A percentile compares a stretch with the other conserved stretches of the same genome.
These are phyloP conservation scores for Lophiostoma macrostomum DNA, from an alignment of 495 filamentous ascomycete genomes.

Conservation along the genomic window DNA sequence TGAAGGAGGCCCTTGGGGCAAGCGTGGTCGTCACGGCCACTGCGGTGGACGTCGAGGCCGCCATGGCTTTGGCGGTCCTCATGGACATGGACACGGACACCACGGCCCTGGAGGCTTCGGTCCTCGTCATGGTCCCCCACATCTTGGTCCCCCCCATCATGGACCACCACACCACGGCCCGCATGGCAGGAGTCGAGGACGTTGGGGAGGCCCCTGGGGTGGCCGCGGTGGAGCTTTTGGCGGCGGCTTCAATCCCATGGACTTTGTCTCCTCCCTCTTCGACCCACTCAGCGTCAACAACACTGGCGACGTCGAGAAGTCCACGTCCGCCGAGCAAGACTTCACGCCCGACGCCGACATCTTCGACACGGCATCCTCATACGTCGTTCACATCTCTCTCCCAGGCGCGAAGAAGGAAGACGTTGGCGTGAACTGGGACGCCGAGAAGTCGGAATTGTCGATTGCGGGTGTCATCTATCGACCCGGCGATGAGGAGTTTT, in stretches of 20 bases:
- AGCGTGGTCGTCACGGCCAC: conserved; percentile 4
- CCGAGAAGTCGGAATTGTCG: conserved; percentile 59
- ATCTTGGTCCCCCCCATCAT: conserved; percentile 20
- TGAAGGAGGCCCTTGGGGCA: conserved; percentile 7
- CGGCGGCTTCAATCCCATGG: conserved; percentile 29
- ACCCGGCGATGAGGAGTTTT: conserved; percentile 66
- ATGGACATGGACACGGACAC: conserved; percentile 16
- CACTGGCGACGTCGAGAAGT: conserved; percentile 13
- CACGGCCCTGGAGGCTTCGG: conserved; percentile 8
- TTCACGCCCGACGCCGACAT: conserved; percentile 68
- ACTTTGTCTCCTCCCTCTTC: conserved; percentile 32
- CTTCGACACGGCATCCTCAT: conserved; percentile 63
- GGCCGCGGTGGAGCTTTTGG: conserved; percentile 35
- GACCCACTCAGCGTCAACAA: conserved; percentile 17
- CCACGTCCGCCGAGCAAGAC: conserved; percentile 37
- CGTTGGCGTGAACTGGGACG: conserved; percentile 70
- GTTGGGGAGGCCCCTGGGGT: conserved; percentile 45
- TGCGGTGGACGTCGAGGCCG: conserved; percentile 18
- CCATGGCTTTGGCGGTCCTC: not conserved
- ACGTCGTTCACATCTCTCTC: conserved; percentile 67
- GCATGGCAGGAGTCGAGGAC: conserved; percentile 21
- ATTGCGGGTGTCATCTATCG: conserved; percentile 70
- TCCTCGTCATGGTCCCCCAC: conserved; percentile 16
- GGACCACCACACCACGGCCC: conserved; percentile 22
- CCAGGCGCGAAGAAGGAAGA: conserved; percentile 77